Percentiles rank a stretch among this genome's conserved stretches.
These are phyloP conservation scores for Crotalaria pallida DNA, from an alignment of 306 rosid genomes.

Conservation along the genomic window DNA sequence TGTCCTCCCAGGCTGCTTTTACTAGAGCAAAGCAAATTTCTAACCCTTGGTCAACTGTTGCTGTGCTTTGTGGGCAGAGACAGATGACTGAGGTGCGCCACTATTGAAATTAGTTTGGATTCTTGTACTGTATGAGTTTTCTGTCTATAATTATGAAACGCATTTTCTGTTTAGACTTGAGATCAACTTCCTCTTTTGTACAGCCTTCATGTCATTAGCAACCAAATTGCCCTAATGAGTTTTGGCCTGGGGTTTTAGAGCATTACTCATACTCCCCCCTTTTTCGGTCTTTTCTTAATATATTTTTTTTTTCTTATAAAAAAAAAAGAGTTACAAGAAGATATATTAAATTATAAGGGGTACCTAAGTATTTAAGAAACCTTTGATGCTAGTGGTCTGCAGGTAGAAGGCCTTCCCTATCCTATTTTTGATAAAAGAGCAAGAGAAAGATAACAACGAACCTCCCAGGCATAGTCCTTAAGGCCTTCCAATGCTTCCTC, in stretches of 20 bases:
- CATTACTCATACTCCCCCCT: no score
- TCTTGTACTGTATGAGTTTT: not conserved
- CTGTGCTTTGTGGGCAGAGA: constrained; percentile 83
- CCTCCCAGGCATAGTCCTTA: not conserved
- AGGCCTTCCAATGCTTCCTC: not conserved
- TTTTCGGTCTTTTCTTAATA: no score
- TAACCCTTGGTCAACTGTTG: constrained; percentile 62
- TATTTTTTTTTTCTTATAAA: no score
- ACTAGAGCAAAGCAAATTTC: constrained; percentile 59
- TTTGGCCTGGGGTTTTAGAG: no score
- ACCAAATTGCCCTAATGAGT: not conserved
- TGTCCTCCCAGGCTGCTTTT: constrained; percentile 79
- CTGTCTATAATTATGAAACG: not conserved
- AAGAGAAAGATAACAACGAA: not conserved
- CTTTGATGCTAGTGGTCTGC: not conserved
- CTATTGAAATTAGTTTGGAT: not conserved
- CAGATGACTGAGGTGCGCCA: constrained; percentile 84
- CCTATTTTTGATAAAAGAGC: not conserved
- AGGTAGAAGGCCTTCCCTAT: not conserved
- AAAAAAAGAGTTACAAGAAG: not conserved
- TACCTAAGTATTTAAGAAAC: not conserved
- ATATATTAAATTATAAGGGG: not conserved
- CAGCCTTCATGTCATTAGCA: not conserved
- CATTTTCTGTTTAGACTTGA: not conserved
- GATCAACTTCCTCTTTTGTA: not conserved